phyloP scores from a whole-genome alignment of 2,329 filamentous ascomycete species.

The Aspergillus spinulosporus region DNA sequence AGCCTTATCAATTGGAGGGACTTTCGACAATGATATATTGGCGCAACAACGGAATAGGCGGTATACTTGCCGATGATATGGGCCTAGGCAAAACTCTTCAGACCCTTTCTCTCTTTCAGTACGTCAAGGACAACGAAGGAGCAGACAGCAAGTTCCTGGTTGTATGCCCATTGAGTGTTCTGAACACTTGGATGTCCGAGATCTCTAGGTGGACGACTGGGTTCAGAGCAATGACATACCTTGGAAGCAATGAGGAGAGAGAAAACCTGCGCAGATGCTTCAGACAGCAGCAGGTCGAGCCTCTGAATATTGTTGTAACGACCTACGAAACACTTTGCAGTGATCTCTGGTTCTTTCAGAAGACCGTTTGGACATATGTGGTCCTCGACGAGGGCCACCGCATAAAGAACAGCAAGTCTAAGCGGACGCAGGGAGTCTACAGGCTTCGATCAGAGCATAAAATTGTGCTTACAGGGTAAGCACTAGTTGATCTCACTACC shows the following conservation, averaged over 20 bases:
- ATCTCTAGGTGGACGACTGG: constrained; percentile 48
- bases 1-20: constrained; percentile 54
- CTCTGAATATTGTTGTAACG: constrained; percentile 44
- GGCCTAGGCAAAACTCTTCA: constrained; percentile 35
- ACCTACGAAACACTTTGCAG: constrained; percentile 52
- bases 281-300: constrained; percentile 3
- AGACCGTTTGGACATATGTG: constrained; percentile 53
- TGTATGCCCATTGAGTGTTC: constrained; percentile 54
- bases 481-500: not conserved
- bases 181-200: constrained; percentile 52
- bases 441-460: constrained; percentile 51
- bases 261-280: constrained; percentile 25
- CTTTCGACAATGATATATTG: constrained; percentile 51
- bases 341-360: constrained; percentile 53
- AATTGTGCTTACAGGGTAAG: constrained; percentile 50
- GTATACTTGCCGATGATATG: constrained; percentile 34
- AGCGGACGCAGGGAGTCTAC: constrained; percentile 46
- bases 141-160: constrained; percentile 33
- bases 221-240: constrained; percentile 50
- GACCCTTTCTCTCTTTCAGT: constrained; percentile 47
- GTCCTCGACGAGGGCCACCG: constrained; percentile 57
- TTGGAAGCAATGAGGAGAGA: constrained; percentile 48
- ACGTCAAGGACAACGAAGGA: constrained; percentile 43
- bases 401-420: constrained; percentile 51
- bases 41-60: constrained; percentile 27